Evolutionary conservation across 352 stramenopile species (phyloP).

Genomic region (Stephanocyclus meneghinianus): DNA sequence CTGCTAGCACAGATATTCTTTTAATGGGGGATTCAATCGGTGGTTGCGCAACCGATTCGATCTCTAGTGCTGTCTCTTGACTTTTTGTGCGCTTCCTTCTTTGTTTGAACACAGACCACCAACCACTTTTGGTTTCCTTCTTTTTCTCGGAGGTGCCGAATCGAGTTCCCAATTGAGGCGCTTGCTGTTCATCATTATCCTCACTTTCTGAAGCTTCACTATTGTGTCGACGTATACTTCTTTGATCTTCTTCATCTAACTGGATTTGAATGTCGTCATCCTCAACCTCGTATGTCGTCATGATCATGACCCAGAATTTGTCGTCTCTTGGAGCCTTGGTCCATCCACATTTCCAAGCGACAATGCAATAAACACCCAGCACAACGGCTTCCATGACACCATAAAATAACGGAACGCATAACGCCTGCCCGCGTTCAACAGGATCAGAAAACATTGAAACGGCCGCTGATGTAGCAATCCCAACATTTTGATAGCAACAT

Average conservation of each 20-base stretch:
- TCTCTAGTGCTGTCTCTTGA: slow-evolving; percentile 7
- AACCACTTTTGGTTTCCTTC: neutral
- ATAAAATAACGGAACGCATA: slow-evolving; percentile 80
- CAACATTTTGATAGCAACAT: slow-evolving; percentile 82
- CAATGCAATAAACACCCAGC: slow-evolving; percentile 61
- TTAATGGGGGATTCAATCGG: neutral
- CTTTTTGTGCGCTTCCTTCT: slow-evolving; percentile 6
- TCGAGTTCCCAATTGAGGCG: neutral
- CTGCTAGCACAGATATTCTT: slow-evolving; percentile 4
- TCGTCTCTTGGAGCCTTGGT: slow-evolving; percentile 66
- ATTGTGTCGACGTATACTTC: neutral
- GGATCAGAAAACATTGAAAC: slow-evolving; percentile 68
- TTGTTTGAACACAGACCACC: neutral
- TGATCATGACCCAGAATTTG: slow-evolving; percentile 57
- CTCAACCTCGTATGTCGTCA: slow-evolving; percentile 61
- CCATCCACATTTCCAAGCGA: slow-evolving; percentile 74
- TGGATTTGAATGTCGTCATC: slow-evolving; percentile 33
- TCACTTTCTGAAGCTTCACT: slow-evolving; percentile 1
- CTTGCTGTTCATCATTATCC: neutral
- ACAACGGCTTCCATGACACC: slow-evolving; percentile 60
- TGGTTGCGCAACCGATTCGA: neutral
- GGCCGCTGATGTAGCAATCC: slow-evolving; percentile 71
- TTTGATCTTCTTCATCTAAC: slow-evolving; percentile 6
- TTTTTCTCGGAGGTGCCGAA: neutral
- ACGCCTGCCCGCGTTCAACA: slow-evolving; percentile 51